A percentile compares a stretch with the other conserved stretches of the same genome.
Evolutionary conservation across 805 yeast species (phyloP).

Genomic region (Priceomyces carsonii): DNA sequence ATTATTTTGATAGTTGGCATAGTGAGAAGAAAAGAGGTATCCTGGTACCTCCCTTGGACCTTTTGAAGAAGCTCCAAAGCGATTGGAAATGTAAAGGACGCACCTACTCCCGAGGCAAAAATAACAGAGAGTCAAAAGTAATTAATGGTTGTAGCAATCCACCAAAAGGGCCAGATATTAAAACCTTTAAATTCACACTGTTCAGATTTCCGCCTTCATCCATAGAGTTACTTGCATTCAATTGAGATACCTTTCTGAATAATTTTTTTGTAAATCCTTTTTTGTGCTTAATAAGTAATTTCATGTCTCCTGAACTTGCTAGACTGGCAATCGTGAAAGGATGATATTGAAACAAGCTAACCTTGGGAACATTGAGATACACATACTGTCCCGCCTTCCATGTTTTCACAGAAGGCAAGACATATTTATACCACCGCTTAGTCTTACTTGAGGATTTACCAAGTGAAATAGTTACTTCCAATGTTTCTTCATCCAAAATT

Average conservation of each 20-base stretch:
- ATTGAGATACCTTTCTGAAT: constrained; percentile 20
- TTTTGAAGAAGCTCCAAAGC: constrained; percentile 39
- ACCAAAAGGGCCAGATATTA: constrained; percentile 50
- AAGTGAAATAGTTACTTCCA: constrained; percentile 37
- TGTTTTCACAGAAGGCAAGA: constrained; percentile 36
- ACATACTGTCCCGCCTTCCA: constrained; percentile 54
- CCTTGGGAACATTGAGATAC: constrained; percentile 39
- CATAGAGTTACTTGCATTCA: constrained; percentile 3
- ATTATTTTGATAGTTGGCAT: constrained; percentile 26
- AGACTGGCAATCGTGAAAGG: constrained; percentile 49
- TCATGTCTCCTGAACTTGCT: constrained; percentile 38
- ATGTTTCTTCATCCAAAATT: constrained; percentile 41
- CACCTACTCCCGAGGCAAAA: constrained; percentile 50
- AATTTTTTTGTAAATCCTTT: constrained; percentile 46
- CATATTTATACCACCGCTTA: constrained; percentile 25
- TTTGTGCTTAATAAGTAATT: constrained; percentile 38
- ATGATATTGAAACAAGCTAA: constrained; percentile 41
- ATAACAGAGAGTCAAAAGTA: constrained; percentile 40
- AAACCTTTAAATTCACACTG: constrained; percentile 28
- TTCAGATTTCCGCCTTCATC: not conserved
- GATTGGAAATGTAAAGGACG: constrained; percentile 46
- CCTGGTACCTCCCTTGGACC: constrained; percentile 23
- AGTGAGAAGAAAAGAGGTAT: constrained; percentile 27
- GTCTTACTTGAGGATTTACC: constrained; percentile 13
- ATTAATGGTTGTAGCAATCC: constrained; percentile 41